A percentile compares a stretch with the other conserved stretches of the same genome.
phyloP scores from a whole-genome alignment of 2,329 filamentous ascomycete genomes.

The Neocatenulostroma microsporum region DNA sequence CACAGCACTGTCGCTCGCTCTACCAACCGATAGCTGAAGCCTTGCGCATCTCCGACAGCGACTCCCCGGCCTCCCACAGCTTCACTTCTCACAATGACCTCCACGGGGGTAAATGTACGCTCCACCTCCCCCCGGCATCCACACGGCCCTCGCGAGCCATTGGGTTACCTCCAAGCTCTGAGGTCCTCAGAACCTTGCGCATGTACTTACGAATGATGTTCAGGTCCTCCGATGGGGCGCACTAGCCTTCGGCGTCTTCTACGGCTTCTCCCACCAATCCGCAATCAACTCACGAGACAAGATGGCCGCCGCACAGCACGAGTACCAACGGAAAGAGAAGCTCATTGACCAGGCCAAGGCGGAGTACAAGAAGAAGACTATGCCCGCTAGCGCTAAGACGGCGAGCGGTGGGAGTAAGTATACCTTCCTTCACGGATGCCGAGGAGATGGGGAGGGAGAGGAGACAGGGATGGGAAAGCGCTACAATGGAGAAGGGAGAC shows the following conservation, averaged over 20 bases:
- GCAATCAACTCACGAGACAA: slow-evolving; percentile 66
- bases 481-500: too few species aligned
- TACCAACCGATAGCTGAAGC: background rate
- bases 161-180: too few species aligned
- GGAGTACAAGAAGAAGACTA: slow-evolving; percentile 74
- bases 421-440: background rate
- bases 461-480: background rate
- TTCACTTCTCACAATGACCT: slow-evolving; percentile 35
- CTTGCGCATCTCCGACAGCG: background rate
- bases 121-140: too few species aligned
- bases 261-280: slow-evolving; percentile 91
- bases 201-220: too few species aligned
- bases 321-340: slow-evolving; percentile 84
- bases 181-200: too few species aligned
- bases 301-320: slow-evolving; percentile 62
- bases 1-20: too few species aligned
- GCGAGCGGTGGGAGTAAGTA: slow-evolving; percentile 28
- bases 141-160: too few species aligned
- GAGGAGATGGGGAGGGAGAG: background rate
- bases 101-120: slow-evolving; percentile 48
- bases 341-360: slow-evolving; percentile 90
- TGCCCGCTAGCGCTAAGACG: slow-evolving; percentile 32
- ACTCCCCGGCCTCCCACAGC: background rate
- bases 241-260: slow-evolving; percentile 83
- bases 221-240: slow-evolving; percentile 97